These are phyloP conservation scores for Claviceps monticola DNA, from an alignment of 2,329 filamentous ascomycete species.

Conservation along the genomic window DNA sequence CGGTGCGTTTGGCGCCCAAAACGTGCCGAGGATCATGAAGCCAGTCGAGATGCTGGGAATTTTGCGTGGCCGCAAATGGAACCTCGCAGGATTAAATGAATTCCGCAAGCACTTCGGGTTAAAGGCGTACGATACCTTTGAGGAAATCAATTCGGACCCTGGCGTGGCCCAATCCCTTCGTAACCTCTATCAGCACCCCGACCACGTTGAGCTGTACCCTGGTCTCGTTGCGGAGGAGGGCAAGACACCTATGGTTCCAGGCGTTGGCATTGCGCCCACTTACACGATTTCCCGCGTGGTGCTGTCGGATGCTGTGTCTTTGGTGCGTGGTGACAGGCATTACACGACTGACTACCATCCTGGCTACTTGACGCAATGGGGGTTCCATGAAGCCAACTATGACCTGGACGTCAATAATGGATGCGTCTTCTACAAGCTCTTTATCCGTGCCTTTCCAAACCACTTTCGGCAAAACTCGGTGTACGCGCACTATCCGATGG, in stretches of 20 bases:
- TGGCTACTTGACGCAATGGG: conserved; percentile 69
- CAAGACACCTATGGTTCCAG: conserved; percentile 59
- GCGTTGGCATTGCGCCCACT: conserved; percentile 60
- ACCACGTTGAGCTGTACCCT: conserved; percentile 69
- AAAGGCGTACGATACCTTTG: conserved; percentile 61
- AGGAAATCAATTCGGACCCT: conserved; percentile 71
- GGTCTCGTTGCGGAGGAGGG: conserved; percentile 64
- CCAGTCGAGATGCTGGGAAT: conserved; percentile 72
- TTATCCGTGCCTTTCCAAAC: conserved; percentile 64
- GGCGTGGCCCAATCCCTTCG: conserved; percentile 51
- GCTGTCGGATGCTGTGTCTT: conserved; percentile 62
- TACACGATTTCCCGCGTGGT: conserved; percentile 68
- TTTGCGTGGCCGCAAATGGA: conserved; percentile 62
- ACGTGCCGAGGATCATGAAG: conserved; percentile 60
- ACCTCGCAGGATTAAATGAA: conserved; percentile 66
- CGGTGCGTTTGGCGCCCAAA: conserved; percentile 57
- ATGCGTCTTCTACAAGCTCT: conserved; percentile 74
- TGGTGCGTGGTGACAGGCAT: conserved; percentile 65
- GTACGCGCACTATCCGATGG: conserved; percentile 68
- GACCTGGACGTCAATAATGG: conserved; percentile 66
- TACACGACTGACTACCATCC: conserved; percentile 69
- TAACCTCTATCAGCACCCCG: conserved; percentile 62
- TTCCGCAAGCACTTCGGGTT: conserved; percentile 73
- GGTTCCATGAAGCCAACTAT: conserved; percentile 59
- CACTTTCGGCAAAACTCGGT: conserved; percentile 67